Base-by-base conservation (phyloP, 768 basidiomycete genomes). In the Amanita molliuscula region DNA sequence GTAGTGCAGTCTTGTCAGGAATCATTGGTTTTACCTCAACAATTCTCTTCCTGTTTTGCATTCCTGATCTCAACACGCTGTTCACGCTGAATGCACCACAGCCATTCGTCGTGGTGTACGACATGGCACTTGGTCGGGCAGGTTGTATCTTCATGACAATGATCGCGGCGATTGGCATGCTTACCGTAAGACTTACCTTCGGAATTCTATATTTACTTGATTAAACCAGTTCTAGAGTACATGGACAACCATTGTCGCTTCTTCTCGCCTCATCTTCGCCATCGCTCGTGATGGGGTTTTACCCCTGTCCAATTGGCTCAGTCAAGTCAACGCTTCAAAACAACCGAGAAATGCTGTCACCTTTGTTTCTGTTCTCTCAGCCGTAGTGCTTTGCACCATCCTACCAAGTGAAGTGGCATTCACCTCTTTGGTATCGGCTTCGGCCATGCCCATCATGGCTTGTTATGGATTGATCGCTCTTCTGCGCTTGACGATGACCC, bases 261-360 rank as follows among this genome's bases (percentile, higher is more conserved):
- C 90, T 10, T 93, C 90, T 10, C 79, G 92, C 3, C 75, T 96
- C 25, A 76, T 96, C 36, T 96, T 88, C 59, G 93, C 92, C 6
- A 86, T 96, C 42, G 92, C 92, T n/a, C 83, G 93, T 47, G 93
- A 96, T 57, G 92, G 92, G 20, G 88, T 94, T 0, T 70, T 96
- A 7, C 92, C 93, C 0, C 62, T 88, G 41, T 91, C 88, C 0
- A 53, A 67, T 10, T 95, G 91, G 92, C 85, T 96, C 46, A 81
- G 87, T 38, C 66, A 73, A 53, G 86, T 94, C 38, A 81, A 86
- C 45, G 54, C 63, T 0, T 65, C 74, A 15, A 83, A 87, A 1
- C 87, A 93, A 58, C 92, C 92, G 0, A 75, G 71, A 49, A 84
- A 91, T 61, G 92, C 92, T 9, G 81, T 94, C 16, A 88, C 88